phyloP scores from a whole-genome alignment of 331 rosid genomes.

The Prunus yedoensis region DNA sequence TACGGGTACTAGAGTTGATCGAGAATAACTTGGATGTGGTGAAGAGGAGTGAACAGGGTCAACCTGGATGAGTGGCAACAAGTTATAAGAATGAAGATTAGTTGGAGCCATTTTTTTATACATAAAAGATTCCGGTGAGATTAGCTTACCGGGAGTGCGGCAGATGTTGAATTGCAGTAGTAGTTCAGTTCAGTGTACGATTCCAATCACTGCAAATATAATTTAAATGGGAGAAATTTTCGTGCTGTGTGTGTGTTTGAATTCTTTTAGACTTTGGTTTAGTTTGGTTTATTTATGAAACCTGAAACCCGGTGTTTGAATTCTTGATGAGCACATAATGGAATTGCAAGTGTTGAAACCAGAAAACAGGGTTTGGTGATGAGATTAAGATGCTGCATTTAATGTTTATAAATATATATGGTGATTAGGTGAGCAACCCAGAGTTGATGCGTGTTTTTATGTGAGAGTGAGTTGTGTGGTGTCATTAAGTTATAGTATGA shows the following conservation, averaged over 20 bases:
- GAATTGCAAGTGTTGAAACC: no score
- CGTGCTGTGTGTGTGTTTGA: background rate
- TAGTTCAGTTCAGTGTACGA: conserved; percentile 5
- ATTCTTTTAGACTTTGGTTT: background rate
- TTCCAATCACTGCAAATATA: background rate
- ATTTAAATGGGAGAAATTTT: conserved; percentile 5
- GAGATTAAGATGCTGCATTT: no score
- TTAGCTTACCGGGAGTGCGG: conserved; percentile 10
- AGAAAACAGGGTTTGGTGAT: no score
- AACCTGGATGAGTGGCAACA: background rate
- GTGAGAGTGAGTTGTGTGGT: no score
- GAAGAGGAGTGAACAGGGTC: background rate
- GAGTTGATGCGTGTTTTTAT: no score
- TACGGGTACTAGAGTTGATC: conserved; percentile 29
- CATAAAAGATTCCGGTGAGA: conserved; percentile 17
- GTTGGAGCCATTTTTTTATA: conserved; percentile 14
- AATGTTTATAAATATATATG: no score
- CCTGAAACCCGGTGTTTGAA: background rate
- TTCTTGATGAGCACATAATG: no score
- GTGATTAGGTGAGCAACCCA: no score
- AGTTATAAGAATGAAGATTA: background rate
- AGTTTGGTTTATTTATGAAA: background rate
- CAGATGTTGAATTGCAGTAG: background rate
- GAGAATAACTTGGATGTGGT: background rate
- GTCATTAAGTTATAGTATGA: no score